A percentile compares a stretch with the other conserved stretches of the same genome.
Conservation (phyloP, 163 green algal species). For the Scenedesmus sp. region DNA sequence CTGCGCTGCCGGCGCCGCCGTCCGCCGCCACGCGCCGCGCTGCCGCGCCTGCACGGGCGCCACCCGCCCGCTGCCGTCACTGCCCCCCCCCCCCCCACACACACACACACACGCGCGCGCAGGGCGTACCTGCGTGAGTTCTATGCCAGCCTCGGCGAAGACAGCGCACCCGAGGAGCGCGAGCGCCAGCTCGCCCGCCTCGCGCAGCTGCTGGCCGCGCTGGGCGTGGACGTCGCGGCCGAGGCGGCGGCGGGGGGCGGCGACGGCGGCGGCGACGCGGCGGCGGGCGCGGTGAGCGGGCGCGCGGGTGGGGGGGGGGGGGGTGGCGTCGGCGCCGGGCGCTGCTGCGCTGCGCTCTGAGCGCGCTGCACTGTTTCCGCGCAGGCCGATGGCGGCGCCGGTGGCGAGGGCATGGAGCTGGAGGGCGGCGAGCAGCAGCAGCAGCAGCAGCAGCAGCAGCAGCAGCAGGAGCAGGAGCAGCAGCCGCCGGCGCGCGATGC, state of each 20-base stretch:
- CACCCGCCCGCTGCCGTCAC: too few species aligned
- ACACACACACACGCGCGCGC: too few species aligned
- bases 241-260: conserved; percentile 7
- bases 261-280: not conserved
- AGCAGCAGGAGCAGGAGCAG: conserved; percentile 10
- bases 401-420: not conserved
- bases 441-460: not conserved
- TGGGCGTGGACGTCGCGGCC: conserved; percentile 45
- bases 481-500: not conserved
- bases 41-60: too few species aligned
- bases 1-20: not conserved
- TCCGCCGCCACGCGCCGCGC: too few species aligned
- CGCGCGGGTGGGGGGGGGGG: too few species aligned
- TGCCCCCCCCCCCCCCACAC: too few species aligned
- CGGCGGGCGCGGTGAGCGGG: too few species aligned
- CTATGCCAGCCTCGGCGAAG: conserved; percentile 53
- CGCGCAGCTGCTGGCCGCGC: conserved; percentile 37
- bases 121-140: conserved; percentile 57
- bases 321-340: too few species aligned
- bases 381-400: not conserved
- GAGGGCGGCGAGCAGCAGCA: not conserved
- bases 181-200: conserved; percentile 47
- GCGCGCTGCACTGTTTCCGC: too few species aligned
- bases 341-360: too few species aligned
- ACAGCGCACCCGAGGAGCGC: conserved; percentile 46